Evolutionary conservation across 2,329 filamentous ascomycete genomes (phyloP), one percentile per base, ranked within the genome.

Genomic region (Fusarium tupiense): DNA sequence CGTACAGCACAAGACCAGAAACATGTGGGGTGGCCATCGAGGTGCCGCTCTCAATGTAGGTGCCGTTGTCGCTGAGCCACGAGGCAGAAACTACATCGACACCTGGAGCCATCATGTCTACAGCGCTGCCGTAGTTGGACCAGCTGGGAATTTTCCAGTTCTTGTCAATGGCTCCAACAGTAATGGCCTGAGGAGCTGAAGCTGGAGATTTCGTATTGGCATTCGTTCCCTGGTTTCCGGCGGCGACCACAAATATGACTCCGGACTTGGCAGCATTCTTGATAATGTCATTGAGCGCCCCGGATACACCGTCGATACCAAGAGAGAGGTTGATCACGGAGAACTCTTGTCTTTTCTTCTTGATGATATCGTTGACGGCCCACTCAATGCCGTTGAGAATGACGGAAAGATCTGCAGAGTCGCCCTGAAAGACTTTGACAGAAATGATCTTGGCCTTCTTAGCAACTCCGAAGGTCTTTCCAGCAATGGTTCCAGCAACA

Each of bases 1-100:
- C 80, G 78, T 86, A 86, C 19, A 84, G 79, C n/a, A 76, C 88
- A 24, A 92, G 82, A 31, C 91, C 91, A 41, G 88, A 84, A 63
- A 92, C 84, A 76, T 92, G 90, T 3, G 91, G 90, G 3, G 85
- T 82, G 12, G 90, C 88, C 90, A 92, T 92, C 19, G 87, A 90
- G 8, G 91, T 92, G 22, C 91, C 91, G 12, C 84, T 86, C 76
- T 90, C 85, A 47, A 78, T 83, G 65, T 83, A 83, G 37, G 80
- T 86, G 44, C 87, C 84, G 19, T 77, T 82, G 58, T 79, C 83
- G 76, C 79, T 77, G 59, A 84, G 81, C 72, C 83, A 85, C 83
- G 86, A 89, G 19, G 89, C 80, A 46, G 85, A 87, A 8, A 85
- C 75, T 57, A 89, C 81, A 64, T 72, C 74, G 38, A 83, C 81